These are phyloP conservation scores for Zygosaccharomyces bailii DNA, from an alignment of 805 yeast genomes.

Conservation along the genomic window DNA sequence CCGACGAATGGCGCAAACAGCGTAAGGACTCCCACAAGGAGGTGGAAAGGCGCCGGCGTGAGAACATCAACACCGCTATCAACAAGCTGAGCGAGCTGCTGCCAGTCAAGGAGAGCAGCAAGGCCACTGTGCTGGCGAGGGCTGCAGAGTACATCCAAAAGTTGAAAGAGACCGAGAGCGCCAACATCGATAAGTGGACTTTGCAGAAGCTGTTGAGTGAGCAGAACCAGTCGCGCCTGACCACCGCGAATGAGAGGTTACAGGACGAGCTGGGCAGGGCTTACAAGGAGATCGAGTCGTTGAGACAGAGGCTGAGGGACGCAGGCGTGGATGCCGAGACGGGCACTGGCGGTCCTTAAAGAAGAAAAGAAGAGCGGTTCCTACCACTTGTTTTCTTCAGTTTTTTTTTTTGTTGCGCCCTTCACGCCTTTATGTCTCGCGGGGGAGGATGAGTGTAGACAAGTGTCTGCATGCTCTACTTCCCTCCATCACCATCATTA, in stretches of 20 bases:
- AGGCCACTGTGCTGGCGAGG: conserved; percentile 81
- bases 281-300: conserved; percentile 83
- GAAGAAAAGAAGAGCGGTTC: no score
- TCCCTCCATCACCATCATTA: no score
- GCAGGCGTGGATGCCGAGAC: conserved; percentile 9
- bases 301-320: conserved; percentile 44
- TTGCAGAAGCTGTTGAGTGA: conserved; percentile 87
- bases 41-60: conserved; percentile 90
- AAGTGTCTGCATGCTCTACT: no score
- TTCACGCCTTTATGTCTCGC: no score
- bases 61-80: conserved; percentile 83
- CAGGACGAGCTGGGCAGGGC: conserved; percentile 87
- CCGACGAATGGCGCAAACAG: conserved; percentile 40
- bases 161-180: conserved; percentile 84
- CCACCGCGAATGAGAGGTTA: conserved; percentile 80
- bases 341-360: neutral
- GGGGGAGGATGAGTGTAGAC: no score
- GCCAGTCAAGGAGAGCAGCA: conserved; percentile 76
- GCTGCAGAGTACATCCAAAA: conserved; percentile 89
- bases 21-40: conserved; percentile 92
- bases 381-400: no score
- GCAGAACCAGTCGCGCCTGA: conserved; percentile 83
- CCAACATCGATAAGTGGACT: conserved; percentile 91
- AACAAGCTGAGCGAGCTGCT: conserved; percentile 71
- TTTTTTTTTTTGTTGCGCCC: no score